These are phyloP conservation scores for Malassezia brasiliensis DNA, from an alignment of 1,284 basidiomycete genomes.

Conservation along the genomic window DNA sequence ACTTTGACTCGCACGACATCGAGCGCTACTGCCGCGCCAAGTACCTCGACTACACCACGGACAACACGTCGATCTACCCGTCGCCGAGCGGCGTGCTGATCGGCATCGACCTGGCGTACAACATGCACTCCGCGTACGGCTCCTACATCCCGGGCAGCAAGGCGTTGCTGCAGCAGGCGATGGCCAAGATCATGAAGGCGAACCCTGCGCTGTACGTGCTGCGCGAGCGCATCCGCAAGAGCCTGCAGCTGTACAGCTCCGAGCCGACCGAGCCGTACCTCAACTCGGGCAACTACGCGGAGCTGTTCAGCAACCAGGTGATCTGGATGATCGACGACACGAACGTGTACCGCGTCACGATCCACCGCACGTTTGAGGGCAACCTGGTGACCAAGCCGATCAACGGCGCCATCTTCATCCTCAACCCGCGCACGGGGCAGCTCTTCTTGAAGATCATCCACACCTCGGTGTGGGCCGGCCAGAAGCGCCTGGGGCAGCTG, in stretches of 20 bases:
- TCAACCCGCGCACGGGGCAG: conserved; percentile 97
- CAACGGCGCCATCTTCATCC: conserved; percentile 99
- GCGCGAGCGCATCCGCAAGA: conserved; percentile 96
- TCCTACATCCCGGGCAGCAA: conserved; percentile 99
- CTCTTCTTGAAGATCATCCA: conserved; percentile 98
- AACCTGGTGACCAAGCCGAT: conserved; percentile 99
- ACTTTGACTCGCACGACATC: conserved; percentile 80
- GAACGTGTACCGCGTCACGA: conserved; percentile 98
- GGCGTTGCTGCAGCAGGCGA: conserved; percentile 92
- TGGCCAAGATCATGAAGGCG: conserved; percentile 99
- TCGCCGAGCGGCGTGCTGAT: conserved; percentile 97
- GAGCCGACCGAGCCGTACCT: conserved; percentile 98
- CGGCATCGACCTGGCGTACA: conserved; percentile 95
- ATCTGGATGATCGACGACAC: conserved; percentile 99
- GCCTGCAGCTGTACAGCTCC: conserved; percentile 94
- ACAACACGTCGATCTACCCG: conserved; percentile 84
- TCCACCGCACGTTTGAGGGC: conserved; percentile 99
- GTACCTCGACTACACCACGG: conserved; percentile 78
- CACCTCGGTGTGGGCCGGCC: conserved; percentile 98
- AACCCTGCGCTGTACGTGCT: conserved; percentile 96
- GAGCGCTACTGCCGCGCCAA: conserved; percentile 87
- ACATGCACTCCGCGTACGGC: conserved; percentile 96
- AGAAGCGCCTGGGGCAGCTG: conserved; percentile 97
- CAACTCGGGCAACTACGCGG: conserved; percentile 92
- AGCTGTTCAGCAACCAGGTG: conserved; percentile 97